phyloP scores from a whole-genome alignment of 257 asterid genomes.

The Verbascum thapsus region DNA sequence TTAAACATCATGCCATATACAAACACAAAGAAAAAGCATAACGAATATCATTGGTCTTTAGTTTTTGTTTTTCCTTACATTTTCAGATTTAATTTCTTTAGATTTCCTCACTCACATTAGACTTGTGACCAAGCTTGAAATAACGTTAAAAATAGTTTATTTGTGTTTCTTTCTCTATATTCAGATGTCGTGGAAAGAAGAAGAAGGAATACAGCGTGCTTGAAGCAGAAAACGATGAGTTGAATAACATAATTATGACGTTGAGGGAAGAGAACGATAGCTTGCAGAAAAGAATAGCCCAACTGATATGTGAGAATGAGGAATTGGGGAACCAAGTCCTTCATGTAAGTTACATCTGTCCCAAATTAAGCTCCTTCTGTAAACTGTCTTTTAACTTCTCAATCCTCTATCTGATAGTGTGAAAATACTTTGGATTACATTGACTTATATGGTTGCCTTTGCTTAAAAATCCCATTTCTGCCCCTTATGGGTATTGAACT shows the following conservation, averaged over 20 bases:
- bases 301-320: constrained; percentile 34
- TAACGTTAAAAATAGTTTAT: constrained; percentile 13
- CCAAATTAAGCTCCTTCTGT: background rate
- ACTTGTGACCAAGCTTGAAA: constrained; percentile 19
- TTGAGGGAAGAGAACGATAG: constrained; percentile 40
- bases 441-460: constrained; percentile 12
- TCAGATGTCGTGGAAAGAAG: constrained; percentile 48
- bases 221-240: constrained; percentile 33
- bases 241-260: constrained; percentile 29
- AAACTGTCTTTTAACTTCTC: constrained; percentile 7
- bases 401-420: constrained; percentile 3
- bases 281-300: constrained; percentile 27
- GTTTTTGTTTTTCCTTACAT: too few species aligned
- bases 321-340: constrained; percentile 36
- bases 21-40: background rate
- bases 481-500: background rate
- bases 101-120: constrained; percentile 17
- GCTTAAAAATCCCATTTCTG: background rate
- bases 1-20: background rate
- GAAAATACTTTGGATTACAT: constrained; percentile 1
- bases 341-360: constrained; percentile 32
- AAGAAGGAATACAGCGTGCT: constrained; percentile 33
- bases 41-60: too few species aligned
- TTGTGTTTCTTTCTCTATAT: constrained; percentile 13
- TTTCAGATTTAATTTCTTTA: too few species aligned